Conservation (phyloP, 202 grass and related monocot genomes). For the Schoenoplectus tabernaemontani region DNA sequence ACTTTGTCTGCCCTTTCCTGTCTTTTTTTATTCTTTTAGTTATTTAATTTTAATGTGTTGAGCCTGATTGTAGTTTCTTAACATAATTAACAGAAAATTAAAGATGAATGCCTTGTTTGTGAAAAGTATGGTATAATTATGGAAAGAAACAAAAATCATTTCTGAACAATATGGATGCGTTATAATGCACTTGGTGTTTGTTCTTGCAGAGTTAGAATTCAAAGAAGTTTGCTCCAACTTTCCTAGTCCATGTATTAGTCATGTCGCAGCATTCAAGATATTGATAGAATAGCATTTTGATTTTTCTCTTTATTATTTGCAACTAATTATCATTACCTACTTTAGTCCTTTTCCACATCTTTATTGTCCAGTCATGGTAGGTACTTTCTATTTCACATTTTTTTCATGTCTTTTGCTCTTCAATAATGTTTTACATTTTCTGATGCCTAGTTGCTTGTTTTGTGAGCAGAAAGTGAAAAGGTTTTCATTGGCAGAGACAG, state of each 20-base stretch:
- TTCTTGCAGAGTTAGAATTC: neutral
- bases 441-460: neutral
- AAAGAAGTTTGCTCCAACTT: neutral
- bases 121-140: neutral
- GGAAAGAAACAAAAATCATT: neutral
- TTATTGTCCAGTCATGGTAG: neutral
- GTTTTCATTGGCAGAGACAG: conserved; percentile 50
- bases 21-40: neutral
- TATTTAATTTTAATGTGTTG: neutral
- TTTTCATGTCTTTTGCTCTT: neutral
- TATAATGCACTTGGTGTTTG: neutral
- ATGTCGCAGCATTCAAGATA: neutral
- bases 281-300: neutral
- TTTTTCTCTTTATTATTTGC: neutral
- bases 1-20: neutral
- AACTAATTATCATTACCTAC: neutral
- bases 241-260: neutral
- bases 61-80: neutral
- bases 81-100: neutral
- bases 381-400: neutral
- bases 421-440: neutral
- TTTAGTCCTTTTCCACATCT: neutral
- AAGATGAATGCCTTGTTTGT: neutral
- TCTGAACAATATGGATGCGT: neutral
- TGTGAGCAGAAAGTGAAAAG: conserved; percentile 56